Evolutionary conservation across 768 basidiomycete species (phyloP).

Genomic region (Pisolithus sp.): DNA sequence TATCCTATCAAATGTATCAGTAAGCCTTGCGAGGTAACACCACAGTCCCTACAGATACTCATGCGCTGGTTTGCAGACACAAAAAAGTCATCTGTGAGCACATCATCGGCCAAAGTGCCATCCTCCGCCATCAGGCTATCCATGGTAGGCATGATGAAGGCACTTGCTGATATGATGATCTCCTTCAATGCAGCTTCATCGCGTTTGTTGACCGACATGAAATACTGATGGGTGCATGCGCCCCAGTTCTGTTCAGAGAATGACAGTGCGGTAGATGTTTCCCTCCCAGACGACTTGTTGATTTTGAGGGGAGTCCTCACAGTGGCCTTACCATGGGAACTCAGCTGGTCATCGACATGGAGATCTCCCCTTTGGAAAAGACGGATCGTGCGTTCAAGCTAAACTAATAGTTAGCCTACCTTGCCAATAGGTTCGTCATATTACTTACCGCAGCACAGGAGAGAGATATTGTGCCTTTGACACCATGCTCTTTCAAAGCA

Average conservation of each 20-base stretch:
- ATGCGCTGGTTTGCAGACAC: no score
- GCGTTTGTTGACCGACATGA: not conserved
- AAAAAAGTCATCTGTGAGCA: no score
- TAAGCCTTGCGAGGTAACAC: no score
- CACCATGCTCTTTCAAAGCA: not conserved
- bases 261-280: not conserved
- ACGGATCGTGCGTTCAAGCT: not conserved
- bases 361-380: not conserved
- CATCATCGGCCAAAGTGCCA: no score
- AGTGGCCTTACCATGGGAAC: not conserved
- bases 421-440: not conserved
- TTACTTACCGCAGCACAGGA: not conserved
- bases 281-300: not conserved
- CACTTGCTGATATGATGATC: not conserved
- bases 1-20: no score
- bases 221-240: not conserved
- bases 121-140: no score
- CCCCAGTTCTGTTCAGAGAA: not conserved
- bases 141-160: not conserved
- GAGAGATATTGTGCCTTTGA: not conserved
- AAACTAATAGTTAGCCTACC: not conserved
- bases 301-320: not conserved
- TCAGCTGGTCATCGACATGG: not conserved
- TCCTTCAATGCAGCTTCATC: not conserved
- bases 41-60: no score